A percentile compares a stretch with the other conserved stretches of the same genome.
Evolutionary conservation across 2,329 filamentous ascomycete genomes (phyloP).

Genomic region (Fusarium marasasianum): DNA sequence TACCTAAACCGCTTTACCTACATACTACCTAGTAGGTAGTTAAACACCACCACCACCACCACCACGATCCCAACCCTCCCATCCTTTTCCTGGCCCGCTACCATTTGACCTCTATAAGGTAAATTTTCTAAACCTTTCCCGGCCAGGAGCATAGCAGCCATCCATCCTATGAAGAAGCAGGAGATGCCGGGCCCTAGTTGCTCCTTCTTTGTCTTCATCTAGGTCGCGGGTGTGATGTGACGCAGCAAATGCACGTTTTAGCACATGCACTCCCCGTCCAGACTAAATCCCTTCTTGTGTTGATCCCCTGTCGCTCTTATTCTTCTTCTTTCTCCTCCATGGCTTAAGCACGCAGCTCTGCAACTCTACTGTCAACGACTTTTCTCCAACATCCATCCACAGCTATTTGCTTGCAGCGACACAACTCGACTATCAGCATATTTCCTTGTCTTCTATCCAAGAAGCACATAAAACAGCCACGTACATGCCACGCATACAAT

Average conservation of each 20-base stretch:
- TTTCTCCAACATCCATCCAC: background rate
- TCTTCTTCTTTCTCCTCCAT: constrained; percentile 15
- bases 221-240: constrained; percentile 34
- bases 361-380: constrained; percentile 6
- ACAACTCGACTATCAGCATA: background rate
- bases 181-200: constrained; percentile 9
- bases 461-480: constrained; percentile 1
- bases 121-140: constrained; percentile 23
- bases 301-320: constrained; percentile 32
- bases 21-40: background rate
- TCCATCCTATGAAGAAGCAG: constrained; percentile 28
- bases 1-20: constrained; percentile 27
- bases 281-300: constrained; percentile 19
- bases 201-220: constrained; percentile 28
- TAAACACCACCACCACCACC: constrained; percentile 32
- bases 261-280: constrained; percentile 31
- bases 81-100: constrained; percentile 30
- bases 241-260: constrained; percentile 31
- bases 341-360: constrained; percentile 18
- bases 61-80: constrained; percentile 25
- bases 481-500: background rate
- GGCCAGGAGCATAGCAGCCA: constrained; percentile 11
- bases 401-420: background rate
- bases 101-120: constrained; percentile 25
- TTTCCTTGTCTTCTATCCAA: constrained; percentile 2